Evolutionary conservation across 2,329 filamentous ascomycete species (phyloP), one percentile per base, ranked within the genome.

Genomic region (Leptographium lundbergii): DNA sequence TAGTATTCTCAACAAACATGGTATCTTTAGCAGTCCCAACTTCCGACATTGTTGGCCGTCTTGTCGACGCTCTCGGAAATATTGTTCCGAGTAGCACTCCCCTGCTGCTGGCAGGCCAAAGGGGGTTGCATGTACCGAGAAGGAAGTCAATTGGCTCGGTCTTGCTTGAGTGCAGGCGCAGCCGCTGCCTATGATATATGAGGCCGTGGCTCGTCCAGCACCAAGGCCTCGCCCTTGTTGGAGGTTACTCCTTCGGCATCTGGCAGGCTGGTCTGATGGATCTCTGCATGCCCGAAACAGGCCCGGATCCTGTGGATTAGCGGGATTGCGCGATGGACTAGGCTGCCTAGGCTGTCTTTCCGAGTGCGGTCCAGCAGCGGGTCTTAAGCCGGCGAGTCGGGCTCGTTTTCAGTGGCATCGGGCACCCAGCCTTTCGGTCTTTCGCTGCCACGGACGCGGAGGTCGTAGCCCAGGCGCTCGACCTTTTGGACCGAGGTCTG

Each of bases 351-450:
- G 17, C 17, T 45, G 17, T 19, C 14, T n/a, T 42, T 19, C 10
- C 32, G 10, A 34, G 9, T 9, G 6, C 7, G 32, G 32, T 9
- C n/a, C 4, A 19, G 39, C 39, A 45, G n/a, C 36, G 19, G 3
- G 14, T 5, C n/a, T n/a, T 22, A 45, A 7, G 13, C 42, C 7
- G 56, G 47, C 29, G 47, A 39, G 14, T 51, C 22, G 9, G 47
- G 56, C 22, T 60, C 58, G 36, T 24, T 54, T 13, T 59, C 60
- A 1, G 48, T 51, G 19, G 89, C 71, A 68, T 96, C 91, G 4
- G 91, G 92, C 68, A 94, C 81, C 92, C 92, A 97, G 0, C 92
- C 92, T 68, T 87, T 89, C 0, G 92, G 92, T 62, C 91, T 77
- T 76, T 99, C 94, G 57, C 86, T 88, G 0, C 92, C 92, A 57